phyloP scores from a whole-genome alignment of 164 flowering plant species.

The Tetrastigma voinierianum region DNA sequence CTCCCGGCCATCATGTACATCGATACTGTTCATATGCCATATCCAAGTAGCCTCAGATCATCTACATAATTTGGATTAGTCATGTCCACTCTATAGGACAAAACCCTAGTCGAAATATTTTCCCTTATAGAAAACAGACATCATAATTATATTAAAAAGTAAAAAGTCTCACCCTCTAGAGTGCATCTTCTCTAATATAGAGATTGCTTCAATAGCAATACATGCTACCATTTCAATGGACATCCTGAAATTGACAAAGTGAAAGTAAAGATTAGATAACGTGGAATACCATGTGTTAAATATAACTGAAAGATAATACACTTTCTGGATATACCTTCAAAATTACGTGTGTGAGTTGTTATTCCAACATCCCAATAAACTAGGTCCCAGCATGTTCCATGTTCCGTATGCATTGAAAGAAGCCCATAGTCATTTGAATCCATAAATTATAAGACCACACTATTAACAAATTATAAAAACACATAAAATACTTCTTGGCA shows the following conservation, averaged over 20 bases:
- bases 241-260: conserved; percentile 20
- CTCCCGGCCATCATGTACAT: too few species aligned
- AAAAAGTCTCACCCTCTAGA: conserved; percentile 76
- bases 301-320: not conserved
- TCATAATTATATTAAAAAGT: not conserved
- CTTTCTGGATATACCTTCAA: not conserved
- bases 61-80: too few species aligned
- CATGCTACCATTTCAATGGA: conserved; percentile 6
- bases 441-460: not conserved
- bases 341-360: conserved; percentile 59
- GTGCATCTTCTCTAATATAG: conserved; percentile 26
- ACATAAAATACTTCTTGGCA: not conserved
- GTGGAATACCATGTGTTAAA: too few species aligned
- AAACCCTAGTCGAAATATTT: not conserved
- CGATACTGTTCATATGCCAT: too few species aligned
- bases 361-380: conserved; percentile 96
- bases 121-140: not conserved
- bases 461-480: not conserved
- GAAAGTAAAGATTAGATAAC: not conserved
- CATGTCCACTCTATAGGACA: too few species aligned
- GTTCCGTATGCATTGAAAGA: conserved; percentile 46
- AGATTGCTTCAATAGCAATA: conserved; percentile 6
- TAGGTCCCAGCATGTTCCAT: conserved; percentile 99
- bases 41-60: too few species aligned
- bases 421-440: not conserved